phyloP scores from a whole-genome alignment of 106 monocot genomes.

The Acorus gramineus region DNA sequence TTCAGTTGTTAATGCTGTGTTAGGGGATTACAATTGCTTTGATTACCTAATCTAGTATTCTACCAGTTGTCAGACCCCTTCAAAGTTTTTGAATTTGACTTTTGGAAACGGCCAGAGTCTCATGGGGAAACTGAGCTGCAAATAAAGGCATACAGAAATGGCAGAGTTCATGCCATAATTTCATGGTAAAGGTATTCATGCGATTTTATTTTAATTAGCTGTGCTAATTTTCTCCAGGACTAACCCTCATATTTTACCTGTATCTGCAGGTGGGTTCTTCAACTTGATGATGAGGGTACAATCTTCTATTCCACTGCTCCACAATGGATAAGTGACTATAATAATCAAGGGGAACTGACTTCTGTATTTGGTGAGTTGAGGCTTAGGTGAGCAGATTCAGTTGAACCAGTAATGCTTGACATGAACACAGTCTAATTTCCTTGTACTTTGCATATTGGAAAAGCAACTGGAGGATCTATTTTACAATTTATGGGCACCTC shows the following conservation, averaged over 20 bases:
- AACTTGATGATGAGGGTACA: conserved; percentile 70
- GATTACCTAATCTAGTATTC: conserved; percentile 12
- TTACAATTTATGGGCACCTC: no score
- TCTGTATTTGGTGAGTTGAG: conserved; percentile 11
- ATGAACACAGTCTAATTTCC: no score
- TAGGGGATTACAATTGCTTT: conserved; percentile 1
- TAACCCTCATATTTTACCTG: neutral
- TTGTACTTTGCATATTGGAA: no score
- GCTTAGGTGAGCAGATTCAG: neutral
- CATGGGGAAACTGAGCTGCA: conserved; percentile 44
- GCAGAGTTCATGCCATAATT: conserved; percentile 74
- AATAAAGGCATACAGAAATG: conserved; percentile 42
- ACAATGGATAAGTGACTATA: conserved; percentile 37
- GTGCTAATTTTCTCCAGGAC: neutral
- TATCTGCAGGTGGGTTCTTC: conserved; percentile 89
- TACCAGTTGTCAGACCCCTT: conserved; percentile 93
- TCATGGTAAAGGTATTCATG: conserved; percentile 63
- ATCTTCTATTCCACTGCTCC: conserved; percentile 89
- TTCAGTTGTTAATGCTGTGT: neutral
- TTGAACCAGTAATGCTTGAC: no score
- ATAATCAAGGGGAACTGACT: conserved; percentile 1
- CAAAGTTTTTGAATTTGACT: conserved; percentile 95
- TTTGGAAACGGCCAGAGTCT: conserved; percentile 75
- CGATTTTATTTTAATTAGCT: neutral
- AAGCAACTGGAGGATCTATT: no score